These are phyloP conservation scores for Pharnaceum exiguum DNA, from an alignment of 148 eudicot species.

Conservation along the genomic window DNA sequence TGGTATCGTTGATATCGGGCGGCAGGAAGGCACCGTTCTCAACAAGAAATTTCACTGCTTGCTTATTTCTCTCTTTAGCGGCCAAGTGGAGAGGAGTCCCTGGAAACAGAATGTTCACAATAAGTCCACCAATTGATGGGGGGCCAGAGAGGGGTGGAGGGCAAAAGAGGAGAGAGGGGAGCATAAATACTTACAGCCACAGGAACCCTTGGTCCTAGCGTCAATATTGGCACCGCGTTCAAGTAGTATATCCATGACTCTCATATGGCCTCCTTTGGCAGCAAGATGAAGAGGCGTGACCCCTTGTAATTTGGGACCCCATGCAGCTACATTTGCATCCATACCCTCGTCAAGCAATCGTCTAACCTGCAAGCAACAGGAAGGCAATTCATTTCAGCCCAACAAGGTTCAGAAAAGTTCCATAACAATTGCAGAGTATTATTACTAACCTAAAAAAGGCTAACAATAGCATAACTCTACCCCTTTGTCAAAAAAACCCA, in stretches of 20 bases:
- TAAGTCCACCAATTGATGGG: not conserved
- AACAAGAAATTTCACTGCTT: constrained; percentile 73
- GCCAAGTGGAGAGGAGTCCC: constrained; percentile 99
- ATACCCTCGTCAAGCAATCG: constrained; percentile 79
- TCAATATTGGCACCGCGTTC: constrained; percentile 94
- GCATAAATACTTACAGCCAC: constrained; percentile 78
- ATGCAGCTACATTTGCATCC: constrained; percentile 81
- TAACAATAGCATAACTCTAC: too few species aligned
- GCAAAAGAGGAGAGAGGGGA: too few species aligned
- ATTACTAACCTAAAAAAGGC: not conserved
- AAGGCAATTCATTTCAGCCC: too few species aligned
- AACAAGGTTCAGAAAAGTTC: not conserved
- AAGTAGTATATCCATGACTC: constrained; percentile 86
- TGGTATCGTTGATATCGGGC: constrained; percentile 68
- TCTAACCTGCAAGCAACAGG: constrained; percentile 51
- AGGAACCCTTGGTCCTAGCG: constrained; percentile 92
- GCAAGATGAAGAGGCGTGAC: constrained; percentile 99
- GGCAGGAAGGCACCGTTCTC: constrained; percentile 96
- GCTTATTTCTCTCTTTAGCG: constrained; percentile 81
- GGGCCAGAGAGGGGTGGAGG: too few species aligned
- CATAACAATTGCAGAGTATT: not conserved
- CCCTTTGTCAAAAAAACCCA: too few species aligned
- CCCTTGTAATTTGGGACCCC: constrained; percentile 85
- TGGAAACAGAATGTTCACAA: constrained; percentile 10
- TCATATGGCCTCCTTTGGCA: constrained; percentile 86